Evolutionary conservation across 306 rosid genomes (phyloP), one percentile per base, ranked within the genome.

Genomic region (Citrullus mucosospermus): DNA sequence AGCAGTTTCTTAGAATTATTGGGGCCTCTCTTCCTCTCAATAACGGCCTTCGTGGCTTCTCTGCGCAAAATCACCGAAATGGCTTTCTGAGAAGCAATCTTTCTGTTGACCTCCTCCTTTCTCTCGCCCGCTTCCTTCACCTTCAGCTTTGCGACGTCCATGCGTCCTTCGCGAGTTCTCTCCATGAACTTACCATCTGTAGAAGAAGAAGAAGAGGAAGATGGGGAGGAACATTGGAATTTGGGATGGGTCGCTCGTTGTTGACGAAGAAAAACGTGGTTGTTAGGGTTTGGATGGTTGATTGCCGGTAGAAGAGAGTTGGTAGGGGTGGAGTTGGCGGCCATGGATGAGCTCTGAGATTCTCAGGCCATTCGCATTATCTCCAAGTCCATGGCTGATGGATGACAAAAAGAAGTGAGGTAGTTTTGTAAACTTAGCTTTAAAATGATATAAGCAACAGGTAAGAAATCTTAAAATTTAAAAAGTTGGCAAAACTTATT

Each of bases 31-130:
- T 87, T 92, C 87, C 83, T 88, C 80, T 94, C 98, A 25, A 92
- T 94, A 32, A 89, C 10, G 30, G 94, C 96, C 74, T 92, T 94
- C 1, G 97, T 89, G 36, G 98, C 96, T 57, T 94, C 98, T 84
- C 98, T 82, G 9, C 94, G 83, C 17, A 94, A 90, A 32, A 94
- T 87, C 36, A 92, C 87, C 9, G 98, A 92, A 8, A 94, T 87
- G 5, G 97, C 98, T 84, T 94, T 94, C 84, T 86, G 84, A 38
- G 98, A 92, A 6, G 96, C 98, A 43, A 82, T 82, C 86, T 89
- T 92, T n/a, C 76, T 67, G 80, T 88, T 89, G 76, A 73, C 87
- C 82, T 90, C 89, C 74, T 92, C 98, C 72, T 85, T 94, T 32
- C 95, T 89, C 88, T 90, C 95, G 81, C 38, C 78, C 17, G 72